phyloP scores from a whole-genome alignment of 2,329 filamentous ascomycete species.

The Aphanoascus verrucosus region DNA sequence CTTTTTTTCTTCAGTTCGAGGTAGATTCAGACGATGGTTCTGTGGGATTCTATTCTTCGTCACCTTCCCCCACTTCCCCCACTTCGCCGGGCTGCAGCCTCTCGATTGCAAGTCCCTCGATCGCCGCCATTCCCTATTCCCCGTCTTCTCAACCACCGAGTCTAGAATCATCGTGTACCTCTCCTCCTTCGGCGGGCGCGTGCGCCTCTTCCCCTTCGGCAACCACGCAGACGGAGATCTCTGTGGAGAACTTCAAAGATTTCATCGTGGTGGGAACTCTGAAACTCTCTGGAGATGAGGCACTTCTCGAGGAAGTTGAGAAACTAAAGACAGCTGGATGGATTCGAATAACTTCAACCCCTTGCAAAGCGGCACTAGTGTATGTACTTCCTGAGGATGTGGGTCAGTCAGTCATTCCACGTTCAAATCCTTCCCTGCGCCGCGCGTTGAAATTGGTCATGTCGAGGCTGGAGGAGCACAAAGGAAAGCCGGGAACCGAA shows the following conservation, averaged over 20 bases:
- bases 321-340: conserved; percentile 27
- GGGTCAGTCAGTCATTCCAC: conserved; percentile 25
- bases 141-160: not conserved
- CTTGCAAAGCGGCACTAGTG: conserved; percentile 23
- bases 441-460: conserved; percentile 32
- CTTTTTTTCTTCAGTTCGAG: no score
- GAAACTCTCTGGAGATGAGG: conserved; percentile 9
- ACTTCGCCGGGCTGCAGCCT: no score
- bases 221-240: conserved; percentile 10
- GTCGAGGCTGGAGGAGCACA: conserved; percentile 27
- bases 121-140: not conserved
- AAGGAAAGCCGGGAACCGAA: conserved; percentile 17
- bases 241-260: conserved; percentile 15
- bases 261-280: conserved; percentile 29
- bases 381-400: conserved; percentile 35
- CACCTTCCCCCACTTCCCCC: no score
- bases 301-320: conserved; percentile 19
- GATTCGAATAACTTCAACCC: conserved; percentile 24
- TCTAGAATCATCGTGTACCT: not conserved
- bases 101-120: no score
- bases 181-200: not conserved
- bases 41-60: no score
- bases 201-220: not conserved
- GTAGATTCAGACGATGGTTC: no score
- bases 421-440: conserved; percentile 26